These are phyloP conservation scores for Xerocomellus chrysenteron DNA, from an alignment of 768 basidiomycete genomes.

Conservation along the genomic window DNA sequence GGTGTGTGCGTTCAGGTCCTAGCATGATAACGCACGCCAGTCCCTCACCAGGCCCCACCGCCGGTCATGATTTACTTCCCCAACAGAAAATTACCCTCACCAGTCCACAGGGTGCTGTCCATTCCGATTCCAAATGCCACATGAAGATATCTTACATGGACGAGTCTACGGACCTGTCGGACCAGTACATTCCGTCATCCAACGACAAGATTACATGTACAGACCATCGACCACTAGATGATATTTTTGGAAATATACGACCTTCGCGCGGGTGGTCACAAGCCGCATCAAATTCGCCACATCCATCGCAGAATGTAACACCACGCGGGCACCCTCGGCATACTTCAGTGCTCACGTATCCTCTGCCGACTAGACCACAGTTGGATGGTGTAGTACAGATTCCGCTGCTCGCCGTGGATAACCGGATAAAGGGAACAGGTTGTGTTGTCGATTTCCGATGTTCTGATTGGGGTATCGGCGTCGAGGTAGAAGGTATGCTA, in stretches of 20 bases:
- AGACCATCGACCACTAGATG: conserved; percentile 28
- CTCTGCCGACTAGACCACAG: conserved; percentile 20
- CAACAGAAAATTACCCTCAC: not conserved
- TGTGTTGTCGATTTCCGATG: conserved; percentile 21
- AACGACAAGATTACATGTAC: conserved; percentile 29
- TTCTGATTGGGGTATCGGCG: conserved; percentile 25
- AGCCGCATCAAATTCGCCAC: not conserved
- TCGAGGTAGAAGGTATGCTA: conserved; percentile 19
- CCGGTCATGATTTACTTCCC: not conserved
- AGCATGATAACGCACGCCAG: not conserved
- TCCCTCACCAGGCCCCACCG: not conserved
- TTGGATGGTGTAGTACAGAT: conserved; percentile 20
- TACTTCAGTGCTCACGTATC: conserved; percentile 13
- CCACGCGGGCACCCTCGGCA: not conserved
- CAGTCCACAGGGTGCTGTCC: not conserved
- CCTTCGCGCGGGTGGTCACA: not conserved
- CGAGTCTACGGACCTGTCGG: conserved; percentile 5
- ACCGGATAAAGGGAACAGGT: conserved; percentile 15
- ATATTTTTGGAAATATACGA: conserved; percentile 20
- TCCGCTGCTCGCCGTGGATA: conserved; percentile 25
- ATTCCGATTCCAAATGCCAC: not conserved
- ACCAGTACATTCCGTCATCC: conserved; percentile 29
- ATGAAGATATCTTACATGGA: not conserved
- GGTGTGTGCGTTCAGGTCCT: not conserved
- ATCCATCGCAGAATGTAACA: conserved; percentile 1